Evolutionary conservation across 768 basidiomycete species (phyloP), one percentile per base, ranked within the genome.

Genomic region (Boletus fagicola): DNA sequence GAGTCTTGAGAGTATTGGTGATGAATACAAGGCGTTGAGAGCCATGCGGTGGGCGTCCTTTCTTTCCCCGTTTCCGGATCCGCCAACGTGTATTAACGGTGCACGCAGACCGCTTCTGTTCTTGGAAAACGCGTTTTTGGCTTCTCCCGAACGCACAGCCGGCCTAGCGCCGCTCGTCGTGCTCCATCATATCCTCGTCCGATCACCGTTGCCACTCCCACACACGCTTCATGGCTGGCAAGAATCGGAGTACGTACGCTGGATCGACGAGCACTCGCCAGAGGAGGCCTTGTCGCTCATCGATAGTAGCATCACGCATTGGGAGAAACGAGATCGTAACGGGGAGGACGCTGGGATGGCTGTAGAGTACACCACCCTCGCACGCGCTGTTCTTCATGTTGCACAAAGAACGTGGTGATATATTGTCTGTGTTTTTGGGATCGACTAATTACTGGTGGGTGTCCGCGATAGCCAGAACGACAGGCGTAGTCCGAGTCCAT

Each of bases 231-330:
- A 98, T 67, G 88, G 90, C 0, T 98, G 97, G 96, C 88, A 91
- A 56, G 94, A 98, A 68, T 82, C 88, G 4, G 97, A 98, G 76
- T 99, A 99, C 71, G 91, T 97, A 49, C 84, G 92, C 44, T 99
- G 95, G 94, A 80, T 98, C 13, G 89, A 92, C 57, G 95, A 97
- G 68, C 97, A 98, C 66, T 77, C 84, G 2, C 84, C 87, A 58
- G 81, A 80, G 57, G 96, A 98, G 68, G 83, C 88, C 9, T 83
- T 85, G 82, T 83, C 83, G 15, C 79, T 98, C 45, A 75, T 99
- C 12, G 90, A 94, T 52, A 81, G 87, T 16, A 88, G 90, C 0
- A 74, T 98, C 18, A 68, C 80, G 4, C 86, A 87, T 58, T 92
- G 89, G 90, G 88, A 94, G 70, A 87, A 86, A 66, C 77, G 83